Percentiles rank a stretch among this genome's conserved stretches.
These are phyloP conservation scores for Graphilbum fragrans DNA, from an alignment of 2,329 filamentous ascomycete genomes.

Conservation along the genomic window DNA sequence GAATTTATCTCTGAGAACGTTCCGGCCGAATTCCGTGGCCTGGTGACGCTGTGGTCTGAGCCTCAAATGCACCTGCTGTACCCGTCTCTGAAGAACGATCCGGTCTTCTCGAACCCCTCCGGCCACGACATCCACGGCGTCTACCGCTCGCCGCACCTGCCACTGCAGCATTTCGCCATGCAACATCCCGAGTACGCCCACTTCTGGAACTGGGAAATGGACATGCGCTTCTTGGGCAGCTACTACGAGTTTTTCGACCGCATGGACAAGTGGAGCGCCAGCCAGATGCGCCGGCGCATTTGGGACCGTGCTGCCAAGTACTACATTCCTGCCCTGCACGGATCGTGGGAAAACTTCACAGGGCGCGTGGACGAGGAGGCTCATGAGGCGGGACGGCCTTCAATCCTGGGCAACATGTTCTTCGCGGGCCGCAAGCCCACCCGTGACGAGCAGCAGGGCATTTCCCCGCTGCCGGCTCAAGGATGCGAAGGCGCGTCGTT, in stretches of 20 bases:
- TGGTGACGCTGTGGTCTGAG: slow-evolving; percentile 78
- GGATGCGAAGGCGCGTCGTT: slow-evolving; percentile 38
- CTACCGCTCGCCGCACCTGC: slow-evolving; percentile 52
- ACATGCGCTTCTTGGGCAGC: slow-evolving; percentile 52
- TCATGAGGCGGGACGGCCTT: slow-evolving; percentile 31
- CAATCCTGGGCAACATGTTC: slow-evolving; percentile 57
- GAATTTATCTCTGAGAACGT: slow-evolving; percentile 56
- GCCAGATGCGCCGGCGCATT: slow-evolving; percentile 57
- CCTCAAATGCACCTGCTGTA: slow-evolving; percentile 74
- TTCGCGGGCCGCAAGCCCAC: slow-evolving; percentile 36
- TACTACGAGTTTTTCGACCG: slow-evolving; percentile 64
- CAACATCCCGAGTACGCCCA: slow-evolving; percentile 52
- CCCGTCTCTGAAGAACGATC: slow-evolving; percentile 54
- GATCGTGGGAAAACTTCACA: slow-evolving; percentile 60
- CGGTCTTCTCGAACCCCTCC: slow-evolving; percentile 42
- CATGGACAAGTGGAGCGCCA: slow-evolving; percentile 51
- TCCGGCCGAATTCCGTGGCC: slow-evolving; percentile 63
- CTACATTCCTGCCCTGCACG: slow-evolving; percentile 61
- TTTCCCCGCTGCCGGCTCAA: slow-evolving; percentile 37
- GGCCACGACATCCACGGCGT: slow-evolving; percentile 53
- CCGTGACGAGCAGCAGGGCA: slow-evolving; percentile 37
- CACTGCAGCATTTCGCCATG: slow-evolving; percentile 52
- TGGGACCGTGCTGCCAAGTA: slow-evolving; percentile 72
- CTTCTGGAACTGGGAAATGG: slow-evolving; percentile 63
- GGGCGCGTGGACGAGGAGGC: slow-evolving; percentile 52